Evolutionary conservation across 495 filamentous ascomycete genomes (phyloP), one percentile per base, ranked within the genome.

Genomic region (Daldinia bambusicola): DNA sequence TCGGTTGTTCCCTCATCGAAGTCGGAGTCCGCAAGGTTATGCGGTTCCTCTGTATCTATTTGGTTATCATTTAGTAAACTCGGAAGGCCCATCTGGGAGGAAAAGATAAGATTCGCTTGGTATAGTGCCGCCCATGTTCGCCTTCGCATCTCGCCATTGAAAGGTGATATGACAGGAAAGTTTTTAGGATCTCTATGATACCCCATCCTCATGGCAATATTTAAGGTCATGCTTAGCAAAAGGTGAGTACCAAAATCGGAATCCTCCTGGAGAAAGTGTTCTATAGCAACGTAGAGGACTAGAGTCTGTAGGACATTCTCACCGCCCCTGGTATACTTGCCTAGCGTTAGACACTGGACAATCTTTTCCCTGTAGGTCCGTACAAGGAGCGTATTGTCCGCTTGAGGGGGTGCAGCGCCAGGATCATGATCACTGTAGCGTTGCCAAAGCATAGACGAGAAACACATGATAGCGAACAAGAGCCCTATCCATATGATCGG

Each of bases 181-280:
- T 84, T 72, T 52, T 77, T 82, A 6, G 87, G 82, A 61, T 89
- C 85, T 18, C 87, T 81, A 61, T 89, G 87, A 50, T 87, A 88
- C 0, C 86, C 86, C 62, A 86, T 81, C 62, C 83, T 75, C 85
- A 87, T 84, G 5, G 87, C 84, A 9, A 83, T 70, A 6, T 76
- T 76, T 20, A 81, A 66, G n/a, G 78, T 64, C 9, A 80, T 72
- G 4, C 77, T 75, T 30, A 80, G 51, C 30, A 80, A 61, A 18
- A 81, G 30, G 50, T 77, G 75, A 6, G 70, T 60, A 18, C 74
- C 79, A 18, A 79, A 76, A 8, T 77, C 73, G 0, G 69, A 62
- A 63, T 81, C 78, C 31, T 70, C 62, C 8, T 61, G 61, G 36
- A 73, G 61, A 5, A 78, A 31, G 31, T 77, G 75, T 56, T 81